Evolutionary conservation across 1,284 basidiomycete genomes (phyloP), one percentile per base, ranked within the genome.

Genomic region (Apiotrichum veenhuisii): DNA sequence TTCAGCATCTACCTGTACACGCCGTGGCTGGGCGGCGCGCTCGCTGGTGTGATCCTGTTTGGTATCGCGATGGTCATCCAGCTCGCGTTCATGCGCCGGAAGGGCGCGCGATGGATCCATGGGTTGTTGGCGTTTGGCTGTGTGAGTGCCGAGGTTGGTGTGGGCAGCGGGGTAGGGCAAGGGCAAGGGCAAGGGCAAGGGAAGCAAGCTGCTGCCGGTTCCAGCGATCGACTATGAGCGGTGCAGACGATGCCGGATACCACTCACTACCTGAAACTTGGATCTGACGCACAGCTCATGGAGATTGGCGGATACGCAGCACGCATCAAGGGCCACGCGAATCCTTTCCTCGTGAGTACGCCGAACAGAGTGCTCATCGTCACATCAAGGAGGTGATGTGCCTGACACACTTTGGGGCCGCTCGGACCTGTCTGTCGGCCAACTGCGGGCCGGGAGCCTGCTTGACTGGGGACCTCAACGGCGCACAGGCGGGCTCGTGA

Each of bases 1-100:
- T 69, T 78, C 58, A 65, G 65, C 23, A 73, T 77, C 62, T 77
- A 74, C 52, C 73, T 74, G 42, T 78, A 76, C 63, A 55, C 62
- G 3, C 77, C 77, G 2, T 69, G 67, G 22, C 48, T 71, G 25
- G 66, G 66, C 9, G 62, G 73, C 17, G 73, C 66, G 10, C 54
- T 71, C 20, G 59, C 73, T 5, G 73, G 69, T 11, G 55, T 65
- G 10, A 53, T 72, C 44, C 64, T 71, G 1, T 78, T 77, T 54
- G 64, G 58, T 5, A 43, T 74, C 46, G 62, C 64, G 1, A 52
- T 72, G 46, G 22, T 72, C 27, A 62, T 64, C 14, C 72, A 77
- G 48, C 40, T 63, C 0, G 64, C 57, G 30, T 71, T 67, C 59
- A 53, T 67, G 23, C 34, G 53, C 14, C 54, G 51, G 46, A 52